phyloP scores from a whole-genome alignment of 495 filamentous ascomycete genomes.

The Penicillium paradoxum region DNA sequence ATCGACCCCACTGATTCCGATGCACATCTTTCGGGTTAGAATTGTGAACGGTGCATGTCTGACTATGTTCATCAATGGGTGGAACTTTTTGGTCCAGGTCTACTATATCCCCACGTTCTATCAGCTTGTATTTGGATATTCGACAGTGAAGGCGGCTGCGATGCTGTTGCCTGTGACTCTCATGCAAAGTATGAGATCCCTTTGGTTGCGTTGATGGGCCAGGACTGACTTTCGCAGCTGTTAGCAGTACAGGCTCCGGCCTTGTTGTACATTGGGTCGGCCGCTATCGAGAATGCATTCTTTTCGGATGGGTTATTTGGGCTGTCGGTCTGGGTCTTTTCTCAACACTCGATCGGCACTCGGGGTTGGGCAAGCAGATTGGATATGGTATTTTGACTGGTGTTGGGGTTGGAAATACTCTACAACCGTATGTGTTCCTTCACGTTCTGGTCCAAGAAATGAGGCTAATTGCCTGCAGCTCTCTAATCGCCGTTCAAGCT shows the following conservation, averaged over 20 bases:
- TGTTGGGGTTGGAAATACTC: constrained; percentile 48
- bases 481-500: constrained; percentile 49
- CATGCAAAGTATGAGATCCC: constrained; percentile 38
- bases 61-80: constrained; percentile 53
- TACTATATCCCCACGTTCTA: constrained; percentile 55
- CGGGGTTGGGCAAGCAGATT: constrained; percentile 49
- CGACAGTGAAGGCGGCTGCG: constrained; percentile 45
- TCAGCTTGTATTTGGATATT: constrained; percentile 50
- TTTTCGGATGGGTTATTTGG: constrained; percentile 50
- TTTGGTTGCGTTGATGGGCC: background rate
- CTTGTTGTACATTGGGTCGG: constrained; percentile 49
- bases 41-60: constrained; percentile 50
- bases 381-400: constrained; percentile 50
- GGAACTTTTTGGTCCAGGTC: constrained; percentile 51
- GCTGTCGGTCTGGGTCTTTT: constrained; percentile 49
- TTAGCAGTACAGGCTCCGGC: constrained; percentile 48
- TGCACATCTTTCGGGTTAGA: constrained; percentile 46
- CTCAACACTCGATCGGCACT: constrained; percentile 46
- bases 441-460: background rate
- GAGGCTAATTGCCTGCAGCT: constrained; percentile 10
- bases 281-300: constrained; percentile 49
- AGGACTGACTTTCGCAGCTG: constrained; percentile 20
- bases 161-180: constrained; percentile 51
- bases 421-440: constrained; percentile 41
- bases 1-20: constrained; percentile 24